Percentiles rank a stretch among this genome's conserved stretches.
These are phyloP conservation scores for Senna tora DNA, from an alignment of 306 rosid genomes.

Conservation along the genomic window DNA sequence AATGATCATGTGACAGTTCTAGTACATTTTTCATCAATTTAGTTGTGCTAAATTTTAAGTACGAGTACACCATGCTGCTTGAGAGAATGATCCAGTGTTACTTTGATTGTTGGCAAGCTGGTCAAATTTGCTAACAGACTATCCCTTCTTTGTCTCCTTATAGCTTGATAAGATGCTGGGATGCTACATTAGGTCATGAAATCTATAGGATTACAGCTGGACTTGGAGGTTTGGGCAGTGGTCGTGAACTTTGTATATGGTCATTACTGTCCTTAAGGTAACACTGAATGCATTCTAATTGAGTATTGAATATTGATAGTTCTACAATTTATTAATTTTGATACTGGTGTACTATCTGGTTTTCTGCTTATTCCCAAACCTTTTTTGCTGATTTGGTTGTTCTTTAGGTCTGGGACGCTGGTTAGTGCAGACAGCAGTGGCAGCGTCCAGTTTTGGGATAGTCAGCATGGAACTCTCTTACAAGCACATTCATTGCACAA, in stretches of 20 bases:
- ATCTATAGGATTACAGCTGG: constrained; percentile 87
- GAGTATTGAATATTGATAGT: not conserved
- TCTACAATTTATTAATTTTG: constrained; percentile 24
- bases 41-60: not conserved
- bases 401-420: constrained; percentile 84
- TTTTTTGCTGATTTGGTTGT: constrained; percentile 31
- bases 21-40: not conserved
- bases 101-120: not conserved
- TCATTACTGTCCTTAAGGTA: constrained; percentile 87
- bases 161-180: constrained; percentile 87
- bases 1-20: constrained; percentile 6
- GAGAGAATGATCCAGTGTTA: not conserved
- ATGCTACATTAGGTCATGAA: constrained; percentile 62
- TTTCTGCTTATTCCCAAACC: constrained; percentile 14
- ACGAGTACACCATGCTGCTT: not conserved
- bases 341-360: not conserved
- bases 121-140: not conserved
- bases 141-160: constrained; percentile 5
- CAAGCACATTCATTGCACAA: constrained; percentile 83
- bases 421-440: constrained; percentile 99
- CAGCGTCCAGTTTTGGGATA: constrained; percentile 95
- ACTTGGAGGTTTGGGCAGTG: constrained; percentile 78
- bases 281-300: constrained; percentile 11
- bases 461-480: constrained; percentile 77
- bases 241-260: constrained; percentile 81